Evolutionary conservation across 768 basidiomycete species (phyloP).

Genomic region (Leccinum truebloodii): DNA sequence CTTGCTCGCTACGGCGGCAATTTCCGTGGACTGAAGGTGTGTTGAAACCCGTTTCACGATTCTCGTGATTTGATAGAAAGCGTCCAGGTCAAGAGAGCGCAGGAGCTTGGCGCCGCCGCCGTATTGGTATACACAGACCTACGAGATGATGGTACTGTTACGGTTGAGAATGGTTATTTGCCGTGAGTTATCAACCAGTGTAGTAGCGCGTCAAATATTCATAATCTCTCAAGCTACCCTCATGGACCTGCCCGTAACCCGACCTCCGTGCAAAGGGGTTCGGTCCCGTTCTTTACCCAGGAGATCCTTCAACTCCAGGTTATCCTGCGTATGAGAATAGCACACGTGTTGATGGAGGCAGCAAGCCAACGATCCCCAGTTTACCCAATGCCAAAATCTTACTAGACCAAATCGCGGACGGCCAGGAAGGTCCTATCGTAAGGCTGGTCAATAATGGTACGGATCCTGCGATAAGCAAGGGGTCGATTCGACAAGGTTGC

Average conservation of each 20-base stretch:
- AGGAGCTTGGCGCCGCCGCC: conserved; percentile 84
- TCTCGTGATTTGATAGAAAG: conserved; percentile 25
- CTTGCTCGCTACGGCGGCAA: conserved; percentile 73
- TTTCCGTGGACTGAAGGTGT: conserved; percentile 90
- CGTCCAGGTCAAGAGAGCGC: conserved; percentile 73
- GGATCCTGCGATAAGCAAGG: conserved; percentile 1
- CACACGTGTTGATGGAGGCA: conserved; percentile 58
- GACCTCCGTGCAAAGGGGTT: conserved; percentile 82
- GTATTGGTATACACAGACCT: conserved; percentile 86
- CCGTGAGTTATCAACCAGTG: conserved; percentile 39
- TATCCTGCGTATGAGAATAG: conserved; percentile 84
- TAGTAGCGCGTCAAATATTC: background rate
- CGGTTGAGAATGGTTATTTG: conserved; percentile 72
- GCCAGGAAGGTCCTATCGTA: conserved; percentile 40
- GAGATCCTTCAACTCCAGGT: conserved; percentile 87
- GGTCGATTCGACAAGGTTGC: conserved; percentile 1
- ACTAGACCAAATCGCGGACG: conserved; percentile 46
- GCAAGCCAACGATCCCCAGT: conserved; percentile 77
- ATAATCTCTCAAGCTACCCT: conserved; percentile 41
- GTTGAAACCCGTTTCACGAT: conserved; percentile 10
- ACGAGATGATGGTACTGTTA: conserved; percentile 83
- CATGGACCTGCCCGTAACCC: conserved; percentile 88
- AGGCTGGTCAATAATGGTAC: conserved; percentile 58
- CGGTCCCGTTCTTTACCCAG: conserved; percentile 78
- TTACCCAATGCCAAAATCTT: conserved; percentile 82